Base-by-base conservation (phyloP, 306 rosid genomes). In the Trichosanthes cucumerina region DNA sequence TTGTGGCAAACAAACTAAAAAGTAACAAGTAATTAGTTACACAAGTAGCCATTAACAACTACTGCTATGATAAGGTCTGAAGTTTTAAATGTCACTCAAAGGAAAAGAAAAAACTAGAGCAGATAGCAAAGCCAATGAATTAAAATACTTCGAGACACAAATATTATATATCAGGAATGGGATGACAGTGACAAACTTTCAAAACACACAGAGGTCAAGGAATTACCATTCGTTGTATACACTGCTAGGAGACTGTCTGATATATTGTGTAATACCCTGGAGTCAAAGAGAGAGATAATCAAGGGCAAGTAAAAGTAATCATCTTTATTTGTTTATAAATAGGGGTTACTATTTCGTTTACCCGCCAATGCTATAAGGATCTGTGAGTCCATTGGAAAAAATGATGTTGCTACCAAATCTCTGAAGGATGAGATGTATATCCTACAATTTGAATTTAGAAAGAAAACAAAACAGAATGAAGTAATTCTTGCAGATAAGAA, bases 341-440 rank as follows among this genome's bases (percentile, higher is more conserved):
- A 16, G 9, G 57, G 53, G 16, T 21, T 13, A 1, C 0, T 19
- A n/a, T 64, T 44, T 2, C 46, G 43, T 49, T 81, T 87, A 90
- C 94, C 92, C 91, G 82, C 88, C 90, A 46, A 63, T 82, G 36
- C 94, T 87, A 3, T 75, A 91, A 64, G 94, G 94, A 75, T 91
- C 92, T 86, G 53, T 83, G 8, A 91, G 81, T 50, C 94, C 97
- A 81, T 91, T 91, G 1, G 92, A 90, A 90, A 91, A 90, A 52
- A 90, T 87, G 19, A 91, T 90, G 80, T 88, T 88, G 87, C 94
- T 87, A 1, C 81, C 92, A 59, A 90, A 91, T 39, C 63, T 86
- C 12, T 78, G 80, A 50, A 91, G 94, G 12, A 82, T 62, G 79
- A 83, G 44, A 63, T 87, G 82, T 77, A 87, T 78, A 80, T 88